Evolutionary conservation across 306 rosid species (phyloP), one percentile per base, ranked within the genome.

Genomic region (Citrullus mucosospermus): DNA sequence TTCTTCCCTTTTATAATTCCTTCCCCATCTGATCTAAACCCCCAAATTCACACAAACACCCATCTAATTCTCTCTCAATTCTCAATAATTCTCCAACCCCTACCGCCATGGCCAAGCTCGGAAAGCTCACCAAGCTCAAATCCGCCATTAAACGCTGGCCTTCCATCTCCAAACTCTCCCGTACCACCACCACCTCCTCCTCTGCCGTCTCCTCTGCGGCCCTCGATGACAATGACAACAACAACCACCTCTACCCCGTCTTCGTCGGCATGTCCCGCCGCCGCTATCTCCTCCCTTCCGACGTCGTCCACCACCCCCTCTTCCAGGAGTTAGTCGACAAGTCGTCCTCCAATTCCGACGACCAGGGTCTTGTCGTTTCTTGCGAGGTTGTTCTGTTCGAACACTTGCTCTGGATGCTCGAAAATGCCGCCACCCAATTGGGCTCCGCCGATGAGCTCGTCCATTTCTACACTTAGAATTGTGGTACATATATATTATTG

Each of bases 351-450:
- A 76, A 72, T 0, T 76, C 77, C 5, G 62, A 79, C 13, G 84
- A 74, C 9, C 84, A 78, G 2, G 91, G 84, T 8, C 80, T 89
- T 2, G 87, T 82, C 36, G 91, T 90, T 38, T 78, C 92, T 0
- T 92, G 98, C 68, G 97, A 94, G 83, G 97, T 94, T 56, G 98
- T 94, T 63, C 78, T 94, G 87, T 94, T 94, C 18, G 97, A 94
- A 81, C 98, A 94, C 84, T 80, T 94, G 85, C 70, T 94, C 51
- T 94, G 98, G 98, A 92, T 94, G 95, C 91, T 94, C 15, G 90
- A 92, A 61, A 88, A 90, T 79, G 81, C 82, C 2, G 97, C 83
- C 79, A 80, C 83, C 11, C 96, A 89, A 73, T 48, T 94, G 89
- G 97, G 96, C 18, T 89, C 92, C 82, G 85, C 87, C 88, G 93